These are phyloP conservation scores for Byssothecium circinans DNA, from an alignment of 2,329 filamentous ascomycete species.

Conservation along the genomic window DNA sequence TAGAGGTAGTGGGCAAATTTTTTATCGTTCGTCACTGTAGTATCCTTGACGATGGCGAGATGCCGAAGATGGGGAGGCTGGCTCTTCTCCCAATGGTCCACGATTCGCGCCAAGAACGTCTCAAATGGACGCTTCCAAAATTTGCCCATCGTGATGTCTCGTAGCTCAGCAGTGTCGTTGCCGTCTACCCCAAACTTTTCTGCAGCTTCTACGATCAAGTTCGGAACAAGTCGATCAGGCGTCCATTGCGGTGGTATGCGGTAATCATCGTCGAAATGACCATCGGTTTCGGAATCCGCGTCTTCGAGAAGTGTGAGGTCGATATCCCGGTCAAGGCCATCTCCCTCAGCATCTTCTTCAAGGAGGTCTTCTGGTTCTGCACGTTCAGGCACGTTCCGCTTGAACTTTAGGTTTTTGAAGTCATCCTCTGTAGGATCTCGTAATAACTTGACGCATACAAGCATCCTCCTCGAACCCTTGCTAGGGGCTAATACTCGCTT, in stretches of 20 bases:
- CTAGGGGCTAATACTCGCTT: constrained; percentile 40
- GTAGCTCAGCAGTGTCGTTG: constrained; percentile 50
- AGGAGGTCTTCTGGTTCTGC: constrained; percentile 20
- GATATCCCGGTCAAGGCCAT: constrained; percentile 35
- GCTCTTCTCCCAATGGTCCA: constrained; percentile 59
- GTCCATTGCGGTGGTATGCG: constrained; percentile 56
- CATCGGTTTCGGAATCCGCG: constrained; percentile 10
- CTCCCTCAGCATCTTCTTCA: constrained; percentile 35
- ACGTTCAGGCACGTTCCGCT: constrained; percentile 18
- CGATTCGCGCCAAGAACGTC: constrained; percentile 54
- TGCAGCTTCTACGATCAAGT: constrained; percentile 56
- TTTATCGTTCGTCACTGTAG: constrained; percentile 49
- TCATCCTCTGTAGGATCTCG: constrained; percentile 42
- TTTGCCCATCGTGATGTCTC: constrained; percentile 47
- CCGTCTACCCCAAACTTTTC: constrained; percentile 52
- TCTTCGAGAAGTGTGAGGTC: constrained; percentile 33
- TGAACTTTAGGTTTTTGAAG: constrained; percentile 35
- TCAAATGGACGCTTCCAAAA: constrained; percentile 60
- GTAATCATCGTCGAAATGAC: constrained; percentile 1
- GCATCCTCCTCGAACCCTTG: constrained; percentile 30
- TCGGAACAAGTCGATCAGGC: constrained; percentile 55
- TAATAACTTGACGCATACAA: constrained; percentile 46
- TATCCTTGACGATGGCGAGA: constrained; percentile 59
- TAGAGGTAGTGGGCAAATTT: constrained; percentile 55
- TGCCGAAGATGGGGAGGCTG: constrained; percentile 62